Conservation (phyloP, 2,329 filamentous ascomycete genomes). For the Byssothecium circinans region DNA sequence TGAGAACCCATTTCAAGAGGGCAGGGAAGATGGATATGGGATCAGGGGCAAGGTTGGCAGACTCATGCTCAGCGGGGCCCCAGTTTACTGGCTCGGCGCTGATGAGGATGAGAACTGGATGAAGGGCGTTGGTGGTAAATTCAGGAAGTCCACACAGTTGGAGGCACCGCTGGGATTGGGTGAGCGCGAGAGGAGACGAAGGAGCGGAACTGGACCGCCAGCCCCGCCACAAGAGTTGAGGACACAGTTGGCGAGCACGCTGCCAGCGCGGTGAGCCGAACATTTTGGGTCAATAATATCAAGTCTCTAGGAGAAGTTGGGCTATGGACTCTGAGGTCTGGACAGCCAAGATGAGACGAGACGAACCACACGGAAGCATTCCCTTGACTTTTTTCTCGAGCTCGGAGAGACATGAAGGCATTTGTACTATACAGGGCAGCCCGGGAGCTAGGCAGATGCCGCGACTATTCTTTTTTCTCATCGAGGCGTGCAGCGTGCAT, state of each 20-base stretch:
- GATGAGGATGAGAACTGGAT: constrained; percentile 69
- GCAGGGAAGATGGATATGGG: constrained; percentile 73
- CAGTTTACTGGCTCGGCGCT: constrained; percentile 79
- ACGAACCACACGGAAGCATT: not conserved
- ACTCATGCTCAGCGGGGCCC: constrained; percentile 72
- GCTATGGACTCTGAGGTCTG: not conserved
- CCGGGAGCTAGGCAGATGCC: not conserved
- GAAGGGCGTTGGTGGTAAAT: constrained; percentile 62
- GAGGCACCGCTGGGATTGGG: constrained; percentile 49
- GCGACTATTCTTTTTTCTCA: constrained; percentile 5
- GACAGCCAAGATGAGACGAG: not conserved
- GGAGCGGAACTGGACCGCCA: constrained; percentile 62
- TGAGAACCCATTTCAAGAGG: constrained; percentile 70
- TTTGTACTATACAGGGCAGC: not conserved
- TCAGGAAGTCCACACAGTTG: constrained; percentile 52
- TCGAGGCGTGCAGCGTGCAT: not conserved
- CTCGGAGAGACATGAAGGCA: not conserved
- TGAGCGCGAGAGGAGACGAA: constrained; percentile 62
- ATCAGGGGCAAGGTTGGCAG: constrained; percentile 80
- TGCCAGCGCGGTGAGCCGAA: constrained; percentile 19
- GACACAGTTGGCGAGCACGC: constrained; percentile 15
- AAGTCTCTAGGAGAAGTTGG: not conserved
- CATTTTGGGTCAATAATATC: not conserved
- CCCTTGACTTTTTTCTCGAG: not conserved
- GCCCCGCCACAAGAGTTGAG: constrained; percentile 34